Percentiles rank a stretch among this genome's conserved stretches.
phyloP scores from a whole-genome alignment of 495 filamentous ascomycete genomes.

The Pseudevernia furfuracea region DNA sequence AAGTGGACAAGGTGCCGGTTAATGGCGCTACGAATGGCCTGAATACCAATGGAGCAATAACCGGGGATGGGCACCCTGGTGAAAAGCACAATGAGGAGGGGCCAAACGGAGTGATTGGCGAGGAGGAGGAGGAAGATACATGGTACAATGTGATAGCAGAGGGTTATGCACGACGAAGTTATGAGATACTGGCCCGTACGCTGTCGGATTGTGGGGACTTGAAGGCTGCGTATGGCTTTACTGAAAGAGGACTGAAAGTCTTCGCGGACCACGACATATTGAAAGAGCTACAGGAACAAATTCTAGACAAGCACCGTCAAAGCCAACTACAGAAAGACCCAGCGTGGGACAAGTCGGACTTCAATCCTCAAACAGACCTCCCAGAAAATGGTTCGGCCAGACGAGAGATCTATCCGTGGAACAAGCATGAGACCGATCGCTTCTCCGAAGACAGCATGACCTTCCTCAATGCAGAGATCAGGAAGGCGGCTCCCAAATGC shows the following conservation, averaged over 20 bases:
- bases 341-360: slow-evolving; percentile 2
- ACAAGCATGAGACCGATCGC: slow-evolving; percentile 77
- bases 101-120: background rate
- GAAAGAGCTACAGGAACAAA: slow-evolving; percentile 11
- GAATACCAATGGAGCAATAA: slow-evolving; percentile 4
- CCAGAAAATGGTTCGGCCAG: slow-evolving; percentile 38
- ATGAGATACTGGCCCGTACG: slow-evolving; percentile 49
- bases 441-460: slow-evolving; percentile 59
- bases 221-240: slow-evolving; percentile 61
- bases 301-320: slow-evolving; percentile 4
- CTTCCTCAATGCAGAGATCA: slow-evolving; percentile 59
- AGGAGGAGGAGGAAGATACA: background rate
- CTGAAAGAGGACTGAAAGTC: slow-evolving; percentile 33
- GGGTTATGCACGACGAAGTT: slow-evolving; percentile 36
- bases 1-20: slow-evolving; percentile 14
- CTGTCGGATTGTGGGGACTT: slow-evolving; percentile 62
- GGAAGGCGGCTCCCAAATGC: slow-evolving; percentile 55
- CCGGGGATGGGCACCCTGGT: background rate
- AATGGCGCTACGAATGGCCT: slow-evolving; percentile 9
- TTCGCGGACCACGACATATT: slow-evolving; percentile 8
- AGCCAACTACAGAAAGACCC: slow-evolving; percentile 16
- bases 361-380: slow-evolving; percentile 19
- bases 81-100: background rate
- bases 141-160: slow-evolving; percentile 34
- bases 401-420: slow-evolving; percentile 95